phyloP scores from a whole-genome alignment of 2,329 filamentous ascomycete species.

The Fusarium albosuccineum region DNA sequence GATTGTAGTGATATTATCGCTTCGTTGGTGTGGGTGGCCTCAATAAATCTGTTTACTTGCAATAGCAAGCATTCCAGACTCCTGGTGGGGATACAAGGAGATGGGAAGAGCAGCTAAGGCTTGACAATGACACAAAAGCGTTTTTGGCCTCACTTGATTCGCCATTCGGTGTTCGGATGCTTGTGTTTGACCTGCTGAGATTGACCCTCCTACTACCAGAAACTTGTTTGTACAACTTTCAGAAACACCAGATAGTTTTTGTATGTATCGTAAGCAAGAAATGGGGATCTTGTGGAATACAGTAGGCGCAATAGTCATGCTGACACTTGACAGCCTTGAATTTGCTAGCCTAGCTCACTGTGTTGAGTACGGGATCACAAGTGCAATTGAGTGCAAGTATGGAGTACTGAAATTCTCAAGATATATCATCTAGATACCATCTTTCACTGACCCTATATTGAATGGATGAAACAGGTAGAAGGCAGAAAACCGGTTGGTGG shows the following conservation, averaged over 20 bases:
- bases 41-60: background rate
- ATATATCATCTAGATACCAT: background rate
- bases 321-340: background rate
- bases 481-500: background rate
- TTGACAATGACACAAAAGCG: background rate
- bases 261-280: background rate
- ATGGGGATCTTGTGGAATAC: background rate
- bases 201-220: background rate
- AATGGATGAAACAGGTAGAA: background rate
- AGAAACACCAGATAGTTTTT: no score
- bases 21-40: background rate
- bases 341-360: background rate
- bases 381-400: background rate
- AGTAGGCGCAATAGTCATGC: background rate
- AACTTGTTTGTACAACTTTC: no score
- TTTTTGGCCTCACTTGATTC: background rate
- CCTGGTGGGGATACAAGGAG: background rate
- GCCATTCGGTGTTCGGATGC: background rate
- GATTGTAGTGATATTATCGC: background rate
- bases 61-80: no score
- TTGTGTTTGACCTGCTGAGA: background rate
- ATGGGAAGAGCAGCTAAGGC: background rate
- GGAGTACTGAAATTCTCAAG: background rate
- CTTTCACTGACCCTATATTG: no score
- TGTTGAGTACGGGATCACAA: background rate